These are phyloP conservation scores for Penicillium sp. DNA, from an alignment of 2,329 filamentous ascomycete genomes.

Conservation along the genomic window DNA sequence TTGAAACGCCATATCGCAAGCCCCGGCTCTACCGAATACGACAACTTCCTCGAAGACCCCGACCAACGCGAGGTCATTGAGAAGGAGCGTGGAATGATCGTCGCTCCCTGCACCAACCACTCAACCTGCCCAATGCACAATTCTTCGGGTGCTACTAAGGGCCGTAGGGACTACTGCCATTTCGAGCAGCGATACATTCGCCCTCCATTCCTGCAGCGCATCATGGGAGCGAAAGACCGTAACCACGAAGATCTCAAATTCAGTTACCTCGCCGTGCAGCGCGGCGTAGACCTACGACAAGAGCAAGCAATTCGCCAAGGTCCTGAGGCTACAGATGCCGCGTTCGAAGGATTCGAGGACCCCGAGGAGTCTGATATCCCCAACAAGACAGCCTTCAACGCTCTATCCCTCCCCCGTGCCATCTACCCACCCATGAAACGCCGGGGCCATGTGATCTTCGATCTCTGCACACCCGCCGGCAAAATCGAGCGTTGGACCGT, in stretches of 20 bases:
- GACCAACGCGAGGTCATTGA: slow-evolving; percentile 29
- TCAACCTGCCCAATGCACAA: slow-evolving; percentile 84
- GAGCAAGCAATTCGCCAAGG: slow-evolving; percentile 50
- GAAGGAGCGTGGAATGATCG: slow-evolving; percentile 63
- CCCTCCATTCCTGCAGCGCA: slow-evolving; percentile 74
- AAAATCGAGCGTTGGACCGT: slow-evolving; percentile 92
- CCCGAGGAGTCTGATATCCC: slow-evolving; percentile 23
- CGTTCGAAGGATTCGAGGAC: slow-evolving; percentile 71
- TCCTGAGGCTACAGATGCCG: slow-evolving; percentile 59
- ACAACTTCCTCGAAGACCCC: slow-evolving; percentile 37
- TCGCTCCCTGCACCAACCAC: slow-evolving; percentile 80
- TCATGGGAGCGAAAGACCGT: slow-evolving; percentile 64
- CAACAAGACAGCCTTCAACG: slow-evolving; percentile 37
- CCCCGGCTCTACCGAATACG: slow-evolving; percentile 52
- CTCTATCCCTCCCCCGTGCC: slow-evolving; percentile 73
- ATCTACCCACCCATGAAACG: slow-evolving; percentile 83
- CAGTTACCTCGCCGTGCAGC: slow-evolving; percentile 82
- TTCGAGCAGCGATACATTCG: slow-evolving; percentile 88
- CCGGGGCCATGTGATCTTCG: slow-evolving; percentile 81
- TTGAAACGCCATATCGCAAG: slow-evolving; percentile 70
- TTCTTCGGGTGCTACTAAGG: slow-evolving; percentile 64
- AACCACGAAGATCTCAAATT: slow-evolving; percentile 92
- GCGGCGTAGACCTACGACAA: slow-evolving; percentile 64
- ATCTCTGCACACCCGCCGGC: slow-evolving; percentile 84
- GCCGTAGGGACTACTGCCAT: slow-evolving; percentile 86